These are phyloP conservation scores for Malus orientalis DNA, from an alignment of 306 rosid genomes.

Conservation along the genomic window DNA sequence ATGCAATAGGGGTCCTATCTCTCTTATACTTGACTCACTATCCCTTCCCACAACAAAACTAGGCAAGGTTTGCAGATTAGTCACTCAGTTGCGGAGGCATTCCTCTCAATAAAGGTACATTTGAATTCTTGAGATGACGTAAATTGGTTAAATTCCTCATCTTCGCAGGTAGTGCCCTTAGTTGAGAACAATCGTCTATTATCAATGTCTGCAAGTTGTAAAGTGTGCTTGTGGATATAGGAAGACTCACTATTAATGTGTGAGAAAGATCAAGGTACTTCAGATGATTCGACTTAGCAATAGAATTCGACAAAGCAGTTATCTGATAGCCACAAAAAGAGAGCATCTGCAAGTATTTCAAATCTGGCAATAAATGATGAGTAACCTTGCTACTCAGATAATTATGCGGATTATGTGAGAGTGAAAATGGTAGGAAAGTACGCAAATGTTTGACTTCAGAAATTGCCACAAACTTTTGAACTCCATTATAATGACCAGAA, in stretches of 20 bases:
- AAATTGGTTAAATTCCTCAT: not conserved
- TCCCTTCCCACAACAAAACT: not conserved
- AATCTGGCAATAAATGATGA: not conserved
- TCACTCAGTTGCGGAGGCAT: conserved; percentile 18
- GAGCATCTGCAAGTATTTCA: not conserved
- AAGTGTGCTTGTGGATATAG: not conserved
- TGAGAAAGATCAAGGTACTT: not conserved
- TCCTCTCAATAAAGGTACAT: not conserved
- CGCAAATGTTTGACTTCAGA: not conserved
- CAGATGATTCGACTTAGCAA: not conserved
- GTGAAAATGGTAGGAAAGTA: not conserved
- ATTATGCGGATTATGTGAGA: not conserved
- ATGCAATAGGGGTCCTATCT: not conserved
- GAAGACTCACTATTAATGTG: not conserved
- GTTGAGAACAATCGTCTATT: not conserved
- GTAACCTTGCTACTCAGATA: not conserved
- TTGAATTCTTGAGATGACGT: not conserved
- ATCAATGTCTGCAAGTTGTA: not conserved
- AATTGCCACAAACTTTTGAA: not conserved
- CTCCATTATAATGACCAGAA: not conserved
- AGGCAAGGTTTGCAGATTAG: not conserved
- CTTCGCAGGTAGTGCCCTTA: not conserved
- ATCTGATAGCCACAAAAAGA: not conserved
- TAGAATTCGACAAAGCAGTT: not conserved
- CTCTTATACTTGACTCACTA: not conserved